Base-by-base conservation (phyloP, 371 early-diverging fungal species). In the Mortierella sp. region DNA sequence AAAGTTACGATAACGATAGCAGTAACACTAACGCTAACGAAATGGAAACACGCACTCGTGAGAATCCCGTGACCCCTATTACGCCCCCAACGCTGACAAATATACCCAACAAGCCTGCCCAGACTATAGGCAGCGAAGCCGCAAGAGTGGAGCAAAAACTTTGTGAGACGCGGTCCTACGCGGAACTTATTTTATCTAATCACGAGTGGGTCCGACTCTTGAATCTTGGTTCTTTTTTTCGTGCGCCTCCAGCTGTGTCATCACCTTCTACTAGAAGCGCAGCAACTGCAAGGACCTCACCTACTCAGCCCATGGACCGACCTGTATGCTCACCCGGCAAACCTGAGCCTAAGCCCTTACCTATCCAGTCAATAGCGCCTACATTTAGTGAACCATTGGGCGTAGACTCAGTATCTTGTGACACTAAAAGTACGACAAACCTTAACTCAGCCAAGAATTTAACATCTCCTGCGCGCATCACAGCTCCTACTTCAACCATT, bases 121-220 rank as follows among this genome's bases (percentile, higher is more conserved):
- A 35, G 59, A 22, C 10, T 59, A n/a, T 5, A 59, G 34, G 53
- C 6, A 53, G 0, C 37, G 64, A 53, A 37, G 2, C 13, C 22
- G 56, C 32, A 8, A 47, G 34, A 23, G 49, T 40, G 19, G 65
- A 71, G 37, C 26, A 60, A 12, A 42, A 49, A 40, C 19, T 72
- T 29, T 31, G 45, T 42, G 57, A 75, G 15, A 54, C 61, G 3
- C 63, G 68, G 22, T 51, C 69, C 3, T 47, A 29, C 9, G 80
- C 80, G 1, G 66, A 80, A 26, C 37, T 65, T 3, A 64, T 74
- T 10, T 60, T 74, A 19, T 80, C 80, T 31, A 80, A 80, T 40
- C 71, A 80, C n/a, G 80, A 66, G 13, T 80, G 80, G 80, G 65
- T 70, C 26, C 66, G 75, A 6, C 57, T 80, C 5, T 61, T 80